Evolutionary conservation across 2,329 filamentous ascomycete species (phyloP).

Genomic region (Aureobasidium mangrovei): DNA sequence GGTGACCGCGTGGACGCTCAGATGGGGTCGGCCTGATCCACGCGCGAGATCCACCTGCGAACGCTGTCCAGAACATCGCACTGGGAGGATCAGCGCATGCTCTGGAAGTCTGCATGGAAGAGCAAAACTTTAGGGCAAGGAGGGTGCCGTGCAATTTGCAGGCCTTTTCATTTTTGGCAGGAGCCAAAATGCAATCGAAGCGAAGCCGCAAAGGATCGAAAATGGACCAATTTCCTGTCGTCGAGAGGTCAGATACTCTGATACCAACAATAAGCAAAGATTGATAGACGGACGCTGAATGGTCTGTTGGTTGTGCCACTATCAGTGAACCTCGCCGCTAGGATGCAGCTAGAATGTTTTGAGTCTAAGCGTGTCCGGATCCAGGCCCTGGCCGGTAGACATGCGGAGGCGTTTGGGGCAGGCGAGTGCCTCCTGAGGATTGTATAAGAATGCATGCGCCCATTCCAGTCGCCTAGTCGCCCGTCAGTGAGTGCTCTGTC

Average conservation of each 20-base stretch:
- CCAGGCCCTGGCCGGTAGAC: conserved; percentile 9
- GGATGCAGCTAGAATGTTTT: neutral
- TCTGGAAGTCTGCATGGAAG: neutral
- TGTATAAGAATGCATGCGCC: conserved; percentile 5
- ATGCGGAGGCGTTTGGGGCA: conserved; percentile 6
- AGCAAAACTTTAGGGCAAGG: neutral
- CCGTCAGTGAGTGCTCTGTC: neutral
- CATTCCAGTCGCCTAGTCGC: neutral
- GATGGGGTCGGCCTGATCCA: conserved; percentile 10
- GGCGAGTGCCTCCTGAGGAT: neutral
- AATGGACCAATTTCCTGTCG: conserved; percentile 1
- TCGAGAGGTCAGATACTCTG: neutral
- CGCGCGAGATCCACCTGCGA: neutral
- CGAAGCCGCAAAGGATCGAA: neutral
- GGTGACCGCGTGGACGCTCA: conserved; percentile 4
- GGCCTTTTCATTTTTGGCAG: neutral
- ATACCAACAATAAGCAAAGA: conserved; percentile 9
- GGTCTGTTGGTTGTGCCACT: conserved; percentile 10
- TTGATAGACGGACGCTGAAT: conserved; percentile 1
- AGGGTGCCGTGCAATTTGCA: neutral
- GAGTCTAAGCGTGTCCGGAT: conserved; percentile 5
- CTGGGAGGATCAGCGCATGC: neutral
- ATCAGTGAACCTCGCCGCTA: conserved; percentile 4
- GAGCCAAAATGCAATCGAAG: neutral
- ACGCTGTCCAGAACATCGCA: neutral